Evolutionary conservation across 2,329 filamentous ascomycete genomes (phyloP), one percentile per base, ranked within the genome.

Genomic region (Onygenales sp.): DNA sequence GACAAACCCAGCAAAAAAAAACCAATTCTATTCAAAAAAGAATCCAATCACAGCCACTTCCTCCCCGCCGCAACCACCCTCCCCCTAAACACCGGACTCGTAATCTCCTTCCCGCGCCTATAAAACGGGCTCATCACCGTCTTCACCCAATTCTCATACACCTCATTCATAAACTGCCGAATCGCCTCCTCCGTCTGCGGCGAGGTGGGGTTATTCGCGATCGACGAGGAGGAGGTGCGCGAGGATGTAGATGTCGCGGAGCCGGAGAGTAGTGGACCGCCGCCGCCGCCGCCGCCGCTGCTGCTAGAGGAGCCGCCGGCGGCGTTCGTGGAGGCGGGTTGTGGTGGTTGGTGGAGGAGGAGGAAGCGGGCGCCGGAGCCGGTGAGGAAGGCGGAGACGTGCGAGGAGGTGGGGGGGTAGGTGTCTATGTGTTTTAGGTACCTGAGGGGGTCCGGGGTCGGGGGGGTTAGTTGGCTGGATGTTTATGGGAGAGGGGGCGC

Each of bases 91-190:
- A 96, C 81, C 0, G 89, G 87, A 70, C 91, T 97, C 65, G 79
- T 83, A 51, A 98, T 84, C 61, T 88, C 85, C 78, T 87, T 87
- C 59, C 95, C 92, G 52, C 86, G 82, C 52, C 80, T 79, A 74
- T 96, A 97, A 69, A 98, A 98, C 0, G 93, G 93, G 66, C 84
- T 97, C 93, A 98, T 97, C 54, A 91, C 84, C 10, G 91, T 88
- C 78, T 98, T 98, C 59, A 95, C 82, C 85, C 92, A 98, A 61
- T 85, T 89, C 73, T 98, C 93, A 73, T 96, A 97, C 10, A 96
- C 87, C 67, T 98, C 93, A 13, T 81, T 79, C 74, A 98, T 95
- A 74, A 97, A 98, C 71, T 88, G 88, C 67, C 89, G 84, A 62
- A 97, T 87, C 4, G 93, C 92, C 74, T 98, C 93, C 73, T 98